Evolutionary conservation across 192 early-diverging fungal species (phyloP).

Genomic region (Lobosporangium transversale): DNA sequence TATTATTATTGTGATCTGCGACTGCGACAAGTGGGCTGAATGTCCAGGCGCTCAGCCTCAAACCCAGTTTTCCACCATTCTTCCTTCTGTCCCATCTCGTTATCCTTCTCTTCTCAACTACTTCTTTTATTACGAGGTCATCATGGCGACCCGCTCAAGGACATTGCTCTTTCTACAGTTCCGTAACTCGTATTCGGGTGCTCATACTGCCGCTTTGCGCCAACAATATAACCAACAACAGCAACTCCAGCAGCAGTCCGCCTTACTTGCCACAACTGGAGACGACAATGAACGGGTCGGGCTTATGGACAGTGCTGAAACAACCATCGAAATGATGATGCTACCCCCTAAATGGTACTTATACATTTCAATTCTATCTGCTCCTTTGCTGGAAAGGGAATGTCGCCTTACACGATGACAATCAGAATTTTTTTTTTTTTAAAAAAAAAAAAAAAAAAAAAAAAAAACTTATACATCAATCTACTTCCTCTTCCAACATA

Average conservation of each 20-base stretch:
- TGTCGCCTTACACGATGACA: too few relatives aligned
- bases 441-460: too few relatives aligned
- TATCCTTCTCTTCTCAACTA: neutral
- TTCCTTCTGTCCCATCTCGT: too few relatives aligned
- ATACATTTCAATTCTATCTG: neutral
- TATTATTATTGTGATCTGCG: too few relatives aligned
- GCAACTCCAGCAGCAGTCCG: constrained; percentile 58
- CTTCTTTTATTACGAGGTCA: neutral
- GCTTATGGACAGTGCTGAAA: constrained; percentile 76
- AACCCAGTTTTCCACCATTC: too few relatives aligned
- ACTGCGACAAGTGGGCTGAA: too few relatives aligned
- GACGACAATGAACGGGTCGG: constrained; percentile 59
- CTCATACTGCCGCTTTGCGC: constrained; percentile 37
- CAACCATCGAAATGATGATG: constrained; percentile 88
- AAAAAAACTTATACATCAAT: too few relatives aligned
- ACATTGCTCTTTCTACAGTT: constrained; percentile 94
- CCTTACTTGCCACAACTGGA: constrained; percentile 51
- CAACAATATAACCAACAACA: constrained; percentile 49
- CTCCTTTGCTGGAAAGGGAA: too few relatives aligned
- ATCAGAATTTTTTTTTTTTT: too few relatives aligned
- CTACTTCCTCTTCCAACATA: constrained; percentile 30
- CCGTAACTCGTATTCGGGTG: constrained; percentile 83
- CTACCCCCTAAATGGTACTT: constrained; percentile 90
- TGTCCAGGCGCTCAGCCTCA: too few relatives aligned
- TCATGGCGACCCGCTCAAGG: constrained; percentile 88